These are phyloP conservation scores for Mycena galopus DNA, from an alignment of 768 basidiomycete species.

Conservation along the genomic window DNA sequence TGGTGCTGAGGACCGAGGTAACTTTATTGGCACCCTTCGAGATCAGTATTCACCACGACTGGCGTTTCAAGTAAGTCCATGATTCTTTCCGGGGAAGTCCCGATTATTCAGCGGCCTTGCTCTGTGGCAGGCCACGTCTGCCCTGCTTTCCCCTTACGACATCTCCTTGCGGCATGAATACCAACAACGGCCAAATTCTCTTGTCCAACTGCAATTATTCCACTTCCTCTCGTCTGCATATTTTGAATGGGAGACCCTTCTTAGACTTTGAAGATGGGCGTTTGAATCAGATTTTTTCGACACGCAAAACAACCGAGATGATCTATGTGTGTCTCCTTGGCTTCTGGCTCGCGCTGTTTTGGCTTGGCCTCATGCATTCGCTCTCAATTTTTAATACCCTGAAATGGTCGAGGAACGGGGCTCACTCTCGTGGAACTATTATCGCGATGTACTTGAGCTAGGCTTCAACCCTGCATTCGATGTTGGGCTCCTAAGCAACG, in stretches of 20 bases:
- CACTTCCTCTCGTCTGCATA: too few relatives aligned
- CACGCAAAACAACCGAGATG: too few relatives aligned
- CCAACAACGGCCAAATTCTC: slow-evolving; percentile 51
- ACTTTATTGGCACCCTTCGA: slow-evolving; percentile 76
- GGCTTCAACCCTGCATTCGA: slow-evolving; percentile 61
- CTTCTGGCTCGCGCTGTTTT: slow-evolving; percentile 22
- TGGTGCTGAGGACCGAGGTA: slow-evolving; percentile 48
- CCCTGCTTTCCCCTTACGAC: slow-evolving; percentile 56
- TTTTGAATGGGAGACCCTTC: too few relatives aligned
- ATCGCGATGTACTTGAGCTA: slow-evolving; percentile 61
- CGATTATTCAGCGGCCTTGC: slow-evolving; percentile 35
- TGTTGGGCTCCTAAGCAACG: too few relatives aligned
- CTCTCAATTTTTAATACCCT: slow-evolving; percentile 61
- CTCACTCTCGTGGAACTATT: slow-evolving; percentile 69
- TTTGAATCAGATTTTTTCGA: too few relatives aligned
- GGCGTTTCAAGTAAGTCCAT: slow-evolving; percentile 56
- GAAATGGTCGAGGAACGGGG: slow-evolving; percentile 65
- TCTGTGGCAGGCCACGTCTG: slow-evolving; percentile 54
- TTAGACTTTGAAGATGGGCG: too few relatives aligned
- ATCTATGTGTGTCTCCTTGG: neutral
- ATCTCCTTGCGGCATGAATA: slow-evolving; percentile 62
- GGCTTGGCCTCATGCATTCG: slow-evolving; percentile 60
- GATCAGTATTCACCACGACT: slow-evolving; percentile 83
- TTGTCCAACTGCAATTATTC: slow-evolving; percentile 54
- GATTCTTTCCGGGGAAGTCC: slow-evolving; percentile 35